These are phyloP conservation scores for Lobulomyces angularis DNA, from an alignment of 192 early-diverging fungal genomes.

Conservation along the genomic window DNA sequence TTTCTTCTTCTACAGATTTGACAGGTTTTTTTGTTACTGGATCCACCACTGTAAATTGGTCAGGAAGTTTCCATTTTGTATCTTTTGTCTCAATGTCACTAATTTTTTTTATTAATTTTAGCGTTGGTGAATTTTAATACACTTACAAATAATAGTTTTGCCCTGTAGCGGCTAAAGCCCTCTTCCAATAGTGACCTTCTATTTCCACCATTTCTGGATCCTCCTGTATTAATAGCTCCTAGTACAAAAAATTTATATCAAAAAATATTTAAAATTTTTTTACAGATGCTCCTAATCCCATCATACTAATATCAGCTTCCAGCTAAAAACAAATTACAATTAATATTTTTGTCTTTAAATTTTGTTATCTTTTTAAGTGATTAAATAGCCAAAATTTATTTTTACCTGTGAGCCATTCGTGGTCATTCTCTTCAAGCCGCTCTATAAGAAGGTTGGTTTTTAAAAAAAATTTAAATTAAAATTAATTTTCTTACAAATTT, in stretches of 20 bases:
- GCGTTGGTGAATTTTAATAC: no score
- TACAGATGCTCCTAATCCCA: background rate
- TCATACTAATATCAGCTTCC: background rate
- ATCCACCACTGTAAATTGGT: no score
- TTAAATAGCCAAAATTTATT: background rate
- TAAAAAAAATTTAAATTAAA: background rate
- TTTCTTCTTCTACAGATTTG: no score
- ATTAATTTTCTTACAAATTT: background rate
- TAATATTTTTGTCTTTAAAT: background rate
- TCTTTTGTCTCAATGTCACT: conserved; percentile 27
- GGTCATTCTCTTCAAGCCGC: no score
- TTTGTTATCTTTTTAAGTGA: background rate
- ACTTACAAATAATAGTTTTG: conserved; percentile 34
- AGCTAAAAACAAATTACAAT: background rate
- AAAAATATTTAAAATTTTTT: background rate
- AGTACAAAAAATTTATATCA: no score
- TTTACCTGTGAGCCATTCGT: background rate
- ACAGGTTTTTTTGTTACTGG: no score
- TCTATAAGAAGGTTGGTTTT: no score
- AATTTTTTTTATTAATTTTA: background rate
- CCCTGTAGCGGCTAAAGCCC: conserved; percentile 29
- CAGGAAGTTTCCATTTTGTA: conserved; percentile 33
- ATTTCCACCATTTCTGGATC: conserved; percentile 38
- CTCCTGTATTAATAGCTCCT: background rate
- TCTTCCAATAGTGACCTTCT: conserved; percentile 27